Evolutionary conservation across 1,284 basidiomycete genomes (phyloP).

Genomic region (Boletus sp.): DNA sequence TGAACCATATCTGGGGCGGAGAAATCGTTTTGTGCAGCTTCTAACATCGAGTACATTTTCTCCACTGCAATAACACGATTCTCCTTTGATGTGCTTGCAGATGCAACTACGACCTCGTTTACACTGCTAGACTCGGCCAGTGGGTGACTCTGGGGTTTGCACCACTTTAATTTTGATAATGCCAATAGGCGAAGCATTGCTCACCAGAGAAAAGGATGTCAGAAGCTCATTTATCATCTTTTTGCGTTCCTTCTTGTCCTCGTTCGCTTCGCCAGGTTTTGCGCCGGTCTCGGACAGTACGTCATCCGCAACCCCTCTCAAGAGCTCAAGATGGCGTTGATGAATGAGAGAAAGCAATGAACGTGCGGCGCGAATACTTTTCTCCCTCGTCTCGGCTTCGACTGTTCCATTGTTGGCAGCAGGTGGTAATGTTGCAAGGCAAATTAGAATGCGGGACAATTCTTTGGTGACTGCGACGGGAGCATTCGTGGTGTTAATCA

Average conservation of each 20-base stretch:
- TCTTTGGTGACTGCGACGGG: conserved; percentile 38
- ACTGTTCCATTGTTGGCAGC: conserved; percentile 7
- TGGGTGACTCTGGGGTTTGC: conserved; percentile 25
- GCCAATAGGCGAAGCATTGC: conserved; percentile 7
- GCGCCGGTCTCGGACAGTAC: conserved; percentile 30
- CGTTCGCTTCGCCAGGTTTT: conserved; percentile 30
- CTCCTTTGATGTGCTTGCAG: conserved; percentile 46
- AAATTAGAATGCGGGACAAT: conserved; percentile 37
- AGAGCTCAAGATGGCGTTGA: conserved; percentile 50
- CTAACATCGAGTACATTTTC: conserved; percentile 42
- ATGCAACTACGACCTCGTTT: conserved; percentile 50
- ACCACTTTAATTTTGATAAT: not conserved
- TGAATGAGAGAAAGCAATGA: conserved; percentile 42
- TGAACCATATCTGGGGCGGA: conserved; percentile 35
- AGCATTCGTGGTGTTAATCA: conserved; percentile 40
- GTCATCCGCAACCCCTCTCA: conserved; percentile 42
- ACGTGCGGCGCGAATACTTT: conserved; percentile 20
- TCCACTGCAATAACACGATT: conserved; percentile 52
- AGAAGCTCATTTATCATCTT: conserved; percentile 48
- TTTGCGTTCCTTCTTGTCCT: conserved; percentile 38
- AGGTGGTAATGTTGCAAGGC: conserved; percentile 16
- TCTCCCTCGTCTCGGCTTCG: conserved; percentile 14
- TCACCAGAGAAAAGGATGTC: conserved; percentile 53
- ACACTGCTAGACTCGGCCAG: conserved; percentile 29
- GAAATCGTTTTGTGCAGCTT: conserved; percentile 15